phyloP scores from a whole-genome alignment of 768 basidiomycete genomes.

The Leucosporidium creatinivorum region DNA sequence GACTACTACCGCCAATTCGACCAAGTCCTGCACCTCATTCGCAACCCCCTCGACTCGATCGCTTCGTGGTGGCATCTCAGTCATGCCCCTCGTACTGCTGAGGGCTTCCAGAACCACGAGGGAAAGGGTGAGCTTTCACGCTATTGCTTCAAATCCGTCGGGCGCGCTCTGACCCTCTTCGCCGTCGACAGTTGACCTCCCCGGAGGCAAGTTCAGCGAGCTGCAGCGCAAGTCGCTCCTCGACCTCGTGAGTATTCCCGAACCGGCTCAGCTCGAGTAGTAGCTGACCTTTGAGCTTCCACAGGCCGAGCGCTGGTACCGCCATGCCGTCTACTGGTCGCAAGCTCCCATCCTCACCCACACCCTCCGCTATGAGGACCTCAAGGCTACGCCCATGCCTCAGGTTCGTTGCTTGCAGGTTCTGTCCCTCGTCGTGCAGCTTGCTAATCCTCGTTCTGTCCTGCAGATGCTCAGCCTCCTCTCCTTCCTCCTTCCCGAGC shows the following conservation, averaged over 20 bases:
- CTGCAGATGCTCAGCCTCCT: conserved; percentile 7
- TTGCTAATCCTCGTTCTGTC: too few species aligned
- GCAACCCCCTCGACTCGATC: conserved; percentile 27
- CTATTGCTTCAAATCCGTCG: too few species aligned
- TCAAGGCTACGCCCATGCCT: conserved; percentile 26
- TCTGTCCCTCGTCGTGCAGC: too few species aligned
- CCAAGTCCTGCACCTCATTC: conserved; percentile 14
- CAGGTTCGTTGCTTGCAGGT: neutral
- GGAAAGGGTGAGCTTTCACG: neutral
- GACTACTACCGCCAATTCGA: conserved; percentile 9
- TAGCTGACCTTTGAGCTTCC: neutral
- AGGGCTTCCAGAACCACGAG: conserved; percentile 16
- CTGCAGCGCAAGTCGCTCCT: neutral
- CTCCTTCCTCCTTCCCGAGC: conserved; percentile 27
- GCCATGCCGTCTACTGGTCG: conserved; percentile 25
- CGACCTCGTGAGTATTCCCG: neutral
- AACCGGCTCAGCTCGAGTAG: neutral
- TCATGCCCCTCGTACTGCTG: conserved; percentile 1
- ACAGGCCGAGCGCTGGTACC: neutral
- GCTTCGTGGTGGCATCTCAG: conserved; percentile 15
- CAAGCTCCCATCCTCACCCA: conserved; percentile 18
- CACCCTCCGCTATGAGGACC: conserved; percentile 23
- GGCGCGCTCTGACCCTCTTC: neutral
- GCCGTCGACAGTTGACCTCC: neutral
- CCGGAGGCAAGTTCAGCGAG: neutral